Evolutionary conservation across 1,284 basidiomycete genomes (phyloP), one percentile per base, ranked within the genome.

Genomic region (Malassezia obtusa): DNA sequence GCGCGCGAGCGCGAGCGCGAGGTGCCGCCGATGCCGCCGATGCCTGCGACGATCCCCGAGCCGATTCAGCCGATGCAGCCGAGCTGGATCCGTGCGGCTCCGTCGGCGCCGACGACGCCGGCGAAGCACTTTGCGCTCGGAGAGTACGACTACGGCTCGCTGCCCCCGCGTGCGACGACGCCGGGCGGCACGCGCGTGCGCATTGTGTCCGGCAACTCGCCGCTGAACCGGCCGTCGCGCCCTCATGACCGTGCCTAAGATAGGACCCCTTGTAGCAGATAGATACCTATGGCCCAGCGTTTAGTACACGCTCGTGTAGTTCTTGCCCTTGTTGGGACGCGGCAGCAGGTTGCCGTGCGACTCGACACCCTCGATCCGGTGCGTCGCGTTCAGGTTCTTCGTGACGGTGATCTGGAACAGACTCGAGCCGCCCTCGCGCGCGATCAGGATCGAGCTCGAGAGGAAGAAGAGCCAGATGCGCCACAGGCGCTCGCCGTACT

Each of bases 331-430:
- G 41, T 52, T 48, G n/a, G 67, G 67, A 33, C 65, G 67, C 38
- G 64, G 64, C 33, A 67, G 51, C 36, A 71, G 44, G 40, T 60
- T 62, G 43, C 60, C 67, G 55, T 76, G 74, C 31, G 61, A 64
- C 45, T 64, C 64, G 50, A 75, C 67, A 45, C 75, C 74, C 47
- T 75, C 72, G 57, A 78, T 82, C 50, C 91, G 85, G 74, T 89
- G 88, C 79, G 84, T 91, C 3, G 85, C 89, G 74, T 96, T 96
- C 62, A 96, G 44, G 59, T 73, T 73, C 66, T 73, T 98, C 95
- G 80, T 95, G 61, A 91, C 77, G 2, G 89, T 94, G 69, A 98
- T 83, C 57, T 74, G 73, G 67, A 74, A 74, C 14, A 74, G 52
- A 32, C 58, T 61, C 30, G 67, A 67, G 19, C 72, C 73, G 31